Base-by-base conservation (phyloP, 2,329 filamentous ascomycete species). In the Neonectria ditissima region DNA sequence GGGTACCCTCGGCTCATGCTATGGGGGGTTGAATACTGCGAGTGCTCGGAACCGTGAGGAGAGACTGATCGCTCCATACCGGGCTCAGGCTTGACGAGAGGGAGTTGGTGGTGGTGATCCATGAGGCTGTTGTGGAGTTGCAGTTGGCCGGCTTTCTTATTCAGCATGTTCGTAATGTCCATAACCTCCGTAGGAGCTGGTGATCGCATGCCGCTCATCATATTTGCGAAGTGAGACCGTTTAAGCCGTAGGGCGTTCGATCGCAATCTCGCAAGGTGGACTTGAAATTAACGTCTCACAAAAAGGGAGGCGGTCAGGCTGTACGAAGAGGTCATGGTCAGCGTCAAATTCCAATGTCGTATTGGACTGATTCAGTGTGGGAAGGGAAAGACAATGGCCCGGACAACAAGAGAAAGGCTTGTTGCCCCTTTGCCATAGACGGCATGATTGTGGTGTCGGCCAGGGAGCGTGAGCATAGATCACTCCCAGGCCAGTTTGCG, bases 11-110 rank as follows among this genome's bases (percentile, higher is more conserved):
- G 79, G 16, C 79, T 78, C 68, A 84, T 79, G 62, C 80, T 81
- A 71, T 83, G 81, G 44, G 79, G 78, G 50, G 79, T 81, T 2
- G 86, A 87, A 74, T 86, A 87, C 63, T 85, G 82, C 5, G 86
- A 88, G 74, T 86, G 83, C 69, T 88, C 86, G 14, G 86, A 88
- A 59, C 85, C 85, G 76, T 89, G 86, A 10, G 86, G 86, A 7
- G 86, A 88, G 69, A 81, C 83, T 51, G 85, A 82, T 62, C 86
- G 83, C 59, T 88, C 86, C 73, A 87, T 82, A 16, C 69, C 74
- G 51, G 77, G 72, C 54, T 80, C 79, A 50, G 73, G 69, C 65
- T 80, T 80, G 62, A 79, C 70, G 65, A 78, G 72, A 59, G 37
- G 37, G 11, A 41, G 72, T 59, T 76, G 76, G 59, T 72, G 74